These are phyloP conservation scores for Amauroascus verrucosus DNA, from an alignment of 2,329 filamentous ascomycete genomes.

Conservation along the genomic window DNA sequence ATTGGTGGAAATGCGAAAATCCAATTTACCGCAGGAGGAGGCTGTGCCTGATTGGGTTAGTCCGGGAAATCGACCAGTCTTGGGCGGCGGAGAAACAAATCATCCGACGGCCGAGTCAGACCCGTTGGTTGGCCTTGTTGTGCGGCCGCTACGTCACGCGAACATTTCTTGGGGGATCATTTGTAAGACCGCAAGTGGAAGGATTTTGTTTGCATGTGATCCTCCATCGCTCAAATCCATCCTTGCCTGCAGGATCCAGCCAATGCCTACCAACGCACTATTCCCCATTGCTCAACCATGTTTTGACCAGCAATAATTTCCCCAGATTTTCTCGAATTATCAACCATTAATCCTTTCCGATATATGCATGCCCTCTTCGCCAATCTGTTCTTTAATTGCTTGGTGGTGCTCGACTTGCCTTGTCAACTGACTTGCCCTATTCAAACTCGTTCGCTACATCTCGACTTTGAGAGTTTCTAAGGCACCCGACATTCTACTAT, in stretches of 20 bases:
- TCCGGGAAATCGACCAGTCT: background rate
- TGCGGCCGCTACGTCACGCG: slow-evolving; percentile 9
- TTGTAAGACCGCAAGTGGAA: background rate
- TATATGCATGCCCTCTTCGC: background rate
- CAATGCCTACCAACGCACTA: background rate
- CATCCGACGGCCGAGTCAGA: background rate
- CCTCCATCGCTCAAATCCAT: background rate
- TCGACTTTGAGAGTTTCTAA: background rate
- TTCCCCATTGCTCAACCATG: slow-evolving; percentile 8
- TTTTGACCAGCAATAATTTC: slow-evolving; percentile 13
- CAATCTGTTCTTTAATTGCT: background rate
- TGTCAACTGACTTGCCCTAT: slow-evolving; percentile 1
- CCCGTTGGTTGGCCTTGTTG: background rate
- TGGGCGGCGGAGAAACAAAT: background rate
- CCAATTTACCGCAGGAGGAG: slow-evolving; percentile 2
- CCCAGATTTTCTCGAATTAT: slow-evolving; percentile 7
- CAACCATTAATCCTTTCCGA: background rate
- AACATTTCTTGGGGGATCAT: slow-evolving; percentile 4
- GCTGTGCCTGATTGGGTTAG: background rate
- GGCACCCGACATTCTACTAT: background rate
- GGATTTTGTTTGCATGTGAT: slow-evolving; percentile 8
- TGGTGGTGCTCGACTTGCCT: background rate
- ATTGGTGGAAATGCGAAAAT: background rate
- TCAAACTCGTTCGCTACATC: background rate
- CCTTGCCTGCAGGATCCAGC: slow-evolving; percentile 10